These are phyloP conservation scores for Lablab purpureus DNA, from an alignment of 306 rosid genomes.

Conservation along the genomic window DNA sequence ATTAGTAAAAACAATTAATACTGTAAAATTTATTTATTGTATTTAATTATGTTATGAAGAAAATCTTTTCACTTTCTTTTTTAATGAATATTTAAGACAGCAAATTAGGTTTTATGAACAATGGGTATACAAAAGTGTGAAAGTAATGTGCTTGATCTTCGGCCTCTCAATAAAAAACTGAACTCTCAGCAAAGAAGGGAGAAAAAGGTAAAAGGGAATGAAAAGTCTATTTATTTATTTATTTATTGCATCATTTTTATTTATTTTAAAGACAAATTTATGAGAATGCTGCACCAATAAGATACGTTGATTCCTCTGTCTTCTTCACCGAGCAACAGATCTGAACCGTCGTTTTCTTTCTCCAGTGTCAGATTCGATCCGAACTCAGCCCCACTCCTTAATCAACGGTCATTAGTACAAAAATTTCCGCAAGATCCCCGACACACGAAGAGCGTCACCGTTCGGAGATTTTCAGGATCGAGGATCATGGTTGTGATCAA, in stretches of 20 bases:
- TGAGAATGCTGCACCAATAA: constrained; percentile 35
- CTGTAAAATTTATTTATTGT: too few relatives aligned
- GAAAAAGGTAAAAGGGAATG: neutral
- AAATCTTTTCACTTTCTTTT: too few relatives aligned
- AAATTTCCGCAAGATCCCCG: neutral
- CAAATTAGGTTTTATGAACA: too few relatives aligned
- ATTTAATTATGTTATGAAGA: too few relatives aligned
- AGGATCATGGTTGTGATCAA: constrained; percentile 4
- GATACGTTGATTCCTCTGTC: constrained; percentile 23
- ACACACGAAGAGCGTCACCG: neutral
- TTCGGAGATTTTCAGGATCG: neutral
- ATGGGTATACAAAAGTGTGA: neutral
- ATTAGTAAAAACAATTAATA: too few relatives aligned
- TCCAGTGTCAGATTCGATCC: constrained; percentile 24
- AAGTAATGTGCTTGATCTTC: neutral
- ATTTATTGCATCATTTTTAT: too few relatives aligned
- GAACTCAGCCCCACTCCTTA: neutral
- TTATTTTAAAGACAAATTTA: neutral
- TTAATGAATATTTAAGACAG: too few relatives aligned
- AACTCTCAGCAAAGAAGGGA: neutral
- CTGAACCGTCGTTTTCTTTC: constrained; percentile 42
- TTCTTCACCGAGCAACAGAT: constrained; percentile 33
- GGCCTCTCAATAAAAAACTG: neutral
- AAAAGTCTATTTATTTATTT: neutral
- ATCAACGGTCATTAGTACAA: constrained; percentile 1